A percentile compares a stretch with the other conserved stretches of the same genome.
Evolutionary conservation across 805 yeast species (phyloP).

Genomic region (Saccharomycopsis javanensis): DNA sequence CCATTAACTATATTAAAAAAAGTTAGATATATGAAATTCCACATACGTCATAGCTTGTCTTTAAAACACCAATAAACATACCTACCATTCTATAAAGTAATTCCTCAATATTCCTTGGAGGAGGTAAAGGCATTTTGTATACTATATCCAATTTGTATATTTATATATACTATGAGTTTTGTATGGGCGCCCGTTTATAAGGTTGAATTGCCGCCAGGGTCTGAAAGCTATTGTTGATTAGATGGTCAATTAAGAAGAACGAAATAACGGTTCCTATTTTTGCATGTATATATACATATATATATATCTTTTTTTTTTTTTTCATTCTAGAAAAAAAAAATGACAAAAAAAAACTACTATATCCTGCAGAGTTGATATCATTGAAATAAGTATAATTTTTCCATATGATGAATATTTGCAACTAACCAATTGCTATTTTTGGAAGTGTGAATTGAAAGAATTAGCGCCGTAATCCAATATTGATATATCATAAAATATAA

Average conservation of each 20-base stretch:
- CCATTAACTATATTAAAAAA: constrained; percentile 31
- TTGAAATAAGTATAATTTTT: neutral
- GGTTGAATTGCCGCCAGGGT: neutral
- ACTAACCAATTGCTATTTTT: neutral
- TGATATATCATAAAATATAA: neutral
- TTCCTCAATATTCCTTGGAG: constrained; percentile 15
- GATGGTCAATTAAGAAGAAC: neutral
- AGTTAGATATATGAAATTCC: neutral
- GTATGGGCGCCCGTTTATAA: too few relatives aligned
- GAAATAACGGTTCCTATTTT: neutral
- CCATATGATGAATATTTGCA: neutral
- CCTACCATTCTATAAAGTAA: constrained; percentile 11
- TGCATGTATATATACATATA: neutral
- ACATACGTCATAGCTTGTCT: neutral
- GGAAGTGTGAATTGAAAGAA: neutral
- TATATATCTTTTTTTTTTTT: neutral
- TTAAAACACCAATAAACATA: neutral
- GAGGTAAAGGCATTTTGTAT: constrained; percentile 2
- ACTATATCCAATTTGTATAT: too few relatives aligned
- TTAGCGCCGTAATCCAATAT: neutral
- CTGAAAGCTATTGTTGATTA: neutral
- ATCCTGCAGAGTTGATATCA: neutral
- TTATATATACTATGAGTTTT: neutral
- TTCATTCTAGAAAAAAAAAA: neutral
- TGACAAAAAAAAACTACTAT: neutral